Evolutionary conservation across 2,329 filamentous ascomycete genomes (phyloP), one percentile per base, ranked within the genome.

Genomic region (Ceratocystis huliohia): DNA sequence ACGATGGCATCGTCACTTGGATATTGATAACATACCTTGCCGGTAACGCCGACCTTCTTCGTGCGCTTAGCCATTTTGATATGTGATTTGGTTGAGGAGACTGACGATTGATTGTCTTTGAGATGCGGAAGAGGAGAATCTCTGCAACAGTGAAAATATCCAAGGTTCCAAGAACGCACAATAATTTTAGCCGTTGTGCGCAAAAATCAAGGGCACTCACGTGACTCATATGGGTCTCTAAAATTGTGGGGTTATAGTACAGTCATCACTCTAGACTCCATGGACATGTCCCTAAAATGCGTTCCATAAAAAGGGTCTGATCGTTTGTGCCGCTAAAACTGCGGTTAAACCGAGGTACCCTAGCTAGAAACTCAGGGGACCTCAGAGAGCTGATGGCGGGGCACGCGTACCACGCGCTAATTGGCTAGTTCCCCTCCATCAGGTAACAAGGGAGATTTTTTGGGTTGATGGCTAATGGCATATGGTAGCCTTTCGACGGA

Each of bases 41-140:
- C 90, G 84, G 93, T 96, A 80, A 96, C 92, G 80, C 91, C 91
- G 87, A 96, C 91, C 89, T 96, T 95, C 88, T 79, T 95, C 73
- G 91, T 95, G 84, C 91, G 87, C 86, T 94, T 93, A 79, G 89
- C 91, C 89, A 94, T 94, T 81, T 87, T 91, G 84, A 79, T 80
- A 53, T 68, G 61, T 68, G 66, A 46, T 77, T 77, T 74, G 65
- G 65, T 62, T 66, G 67, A 63, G 62, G 56, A 68, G 67, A 66
- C 65, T 65, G 61, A 67, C 41, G 66, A 62, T 53, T 65, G 64
- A 62, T 61, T 63, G 72, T 71, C 68, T 70, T 41, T 71, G 70
- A 70, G 70, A 68, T 68, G 66, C 61, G 61, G 61, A 61, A 61
- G 48, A 65, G 44, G 63, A 68, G 64, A 63, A 63, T 68, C 66